Evolutionary conservation across 306 rosid genomes (phyloP).

Genomic region (Sophora flavescens): DNA sequence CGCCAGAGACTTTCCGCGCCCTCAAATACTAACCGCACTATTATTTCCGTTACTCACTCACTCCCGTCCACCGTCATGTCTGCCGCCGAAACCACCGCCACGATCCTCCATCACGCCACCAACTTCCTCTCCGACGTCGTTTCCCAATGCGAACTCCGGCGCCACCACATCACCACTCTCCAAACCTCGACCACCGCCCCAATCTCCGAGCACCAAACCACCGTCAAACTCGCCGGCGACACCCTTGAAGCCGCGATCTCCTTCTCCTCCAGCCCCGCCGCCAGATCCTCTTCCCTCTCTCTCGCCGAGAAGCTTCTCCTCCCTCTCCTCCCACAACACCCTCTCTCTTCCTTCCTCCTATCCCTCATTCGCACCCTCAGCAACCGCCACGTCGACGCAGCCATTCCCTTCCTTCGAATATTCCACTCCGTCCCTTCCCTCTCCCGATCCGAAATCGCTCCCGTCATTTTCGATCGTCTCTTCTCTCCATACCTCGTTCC

Average conservation of each 20-base stretch:
- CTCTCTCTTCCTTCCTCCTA: conserved; percentile 68
- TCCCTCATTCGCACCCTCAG: conserved; percentile 64
- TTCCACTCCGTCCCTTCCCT: conserved; percentile 61
- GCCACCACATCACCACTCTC: conserved; percentile 54
- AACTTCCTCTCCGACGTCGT: conserved; percentile 58
- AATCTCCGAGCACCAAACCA: conserved; percentile 39
- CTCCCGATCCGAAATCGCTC: conserved; percentile 76
- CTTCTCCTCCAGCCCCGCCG: conserved; percentile 46
- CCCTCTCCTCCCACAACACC: conserved; percentile 49
- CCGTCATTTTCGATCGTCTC: conserved; percentile 67
- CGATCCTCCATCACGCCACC: conserved; percentile 62
- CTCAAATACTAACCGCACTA: conserved; percentile 33
- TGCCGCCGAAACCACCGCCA: conserved; percentile 42
- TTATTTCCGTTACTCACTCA: conserved; percentile 43
- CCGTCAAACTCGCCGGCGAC: conserved; percentile 63
- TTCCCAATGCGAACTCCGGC: conserved; percentile 62
- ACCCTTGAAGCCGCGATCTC: conserved; percentile 68
- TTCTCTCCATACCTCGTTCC: conserved; percentile 77
- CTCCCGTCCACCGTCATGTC: background rate
- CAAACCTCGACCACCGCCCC: conserved; percentile 14
- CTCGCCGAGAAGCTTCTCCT: conserved; percentile 74
- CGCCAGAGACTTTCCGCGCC: conserved; percentile 50
- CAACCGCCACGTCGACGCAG: conserved; percentile 54
- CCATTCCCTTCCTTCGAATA: conserved; percentile 60
- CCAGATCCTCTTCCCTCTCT: conserved; percentile 61